These are phyloP conservation scores for Strobilomyces echinocephalus DNA, from an alignment of 768 basidiomycete genomes.

Conservation along the genomic window DNA sequence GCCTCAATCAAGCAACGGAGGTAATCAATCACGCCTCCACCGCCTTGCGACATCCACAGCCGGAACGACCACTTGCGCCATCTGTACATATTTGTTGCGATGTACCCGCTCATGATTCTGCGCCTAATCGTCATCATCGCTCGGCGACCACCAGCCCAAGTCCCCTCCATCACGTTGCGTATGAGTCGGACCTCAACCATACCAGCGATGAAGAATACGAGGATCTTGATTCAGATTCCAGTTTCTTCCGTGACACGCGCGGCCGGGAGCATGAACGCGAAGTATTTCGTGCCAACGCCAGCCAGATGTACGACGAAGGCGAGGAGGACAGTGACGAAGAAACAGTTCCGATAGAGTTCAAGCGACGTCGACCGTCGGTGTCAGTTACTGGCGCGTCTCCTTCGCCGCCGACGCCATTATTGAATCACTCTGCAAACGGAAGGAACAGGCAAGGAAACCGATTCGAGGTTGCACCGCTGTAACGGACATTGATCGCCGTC, in stretches of 20 bases:
- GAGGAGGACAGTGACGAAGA: slow-evolving; percentile 38
- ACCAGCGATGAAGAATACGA: slow-evolving; percentile 31
- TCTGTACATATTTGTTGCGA: slow-evolving; percentile 24
- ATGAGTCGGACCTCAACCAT: slow-evolving; percentile 28
- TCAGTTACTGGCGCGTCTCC: slow-evolving; percentile 27
- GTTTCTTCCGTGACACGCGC: slow-evolving; percentile 31
- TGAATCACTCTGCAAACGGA: slow-evolving; percentile 18
- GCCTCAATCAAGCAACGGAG: slow-evolving; percentile 25
- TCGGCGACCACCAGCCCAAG: slow-evolving; percentile 35
- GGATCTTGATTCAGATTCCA: slow-evolving; percentile 30
- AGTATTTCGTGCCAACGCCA: slow-evolving; percentile 28
- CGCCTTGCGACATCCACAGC: slow-evolving; percentile 28
- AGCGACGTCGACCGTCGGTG: slow-evolving; percentile 32
- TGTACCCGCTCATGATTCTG: slow-evolving; percentile 19
- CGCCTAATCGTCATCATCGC: slow-evolving; percentile 24
- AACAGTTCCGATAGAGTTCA: slow-evolving; percentile 30
- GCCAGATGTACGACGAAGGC: slow-evolving; percentile 30
- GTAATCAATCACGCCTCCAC: slow-evolving; percentile 15
- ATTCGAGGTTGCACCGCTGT: slow-evolving; percentile 2
- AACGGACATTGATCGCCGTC: slow-evolving; percentile 12
- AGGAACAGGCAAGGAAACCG: not conserved
- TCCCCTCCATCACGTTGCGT: slow-evolving; percentile 35
- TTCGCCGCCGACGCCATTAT: slow-evolving; percentile 14
- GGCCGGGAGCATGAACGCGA: slow-evolving; percentile 20
- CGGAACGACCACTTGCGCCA: slow-evolving; percentile 25